phyloP scores from a whole-genome alignment of 2,329 filamentous ascomycete species.

The Thelonectria blattea region DNA sequence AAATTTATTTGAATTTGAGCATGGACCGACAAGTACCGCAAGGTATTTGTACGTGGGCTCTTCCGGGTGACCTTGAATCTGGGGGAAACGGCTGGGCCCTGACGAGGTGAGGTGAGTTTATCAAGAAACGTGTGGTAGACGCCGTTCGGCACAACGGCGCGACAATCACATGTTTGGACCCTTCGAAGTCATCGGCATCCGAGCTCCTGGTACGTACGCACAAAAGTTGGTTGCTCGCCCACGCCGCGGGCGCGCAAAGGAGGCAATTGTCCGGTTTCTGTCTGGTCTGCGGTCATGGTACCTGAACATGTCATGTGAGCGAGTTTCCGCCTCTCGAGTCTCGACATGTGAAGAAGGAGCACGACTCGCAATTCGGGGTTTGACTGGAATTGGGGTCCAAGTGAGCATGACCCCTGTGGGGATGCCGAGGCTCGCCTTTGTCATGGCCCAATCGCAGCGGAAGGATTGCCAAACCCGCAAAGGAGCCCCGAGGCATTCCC shows the following conservation, averaged over 20 bases:
- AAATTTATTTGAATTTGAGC: too few species aligned
- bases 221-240: too few species aligned
- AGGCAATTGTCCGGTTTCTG: too few species aligned
- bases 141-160: conserved; percentile 31
- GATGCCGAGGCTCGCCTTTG: conserved; percentile 32
- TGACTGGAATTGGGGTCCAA: not conserved
- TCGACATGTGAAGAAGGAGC: conserved; percentile 4
- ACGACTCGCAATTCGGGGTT: not conserved
- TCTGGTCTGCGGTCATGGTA: conserved; percentile 7
- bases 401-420: conserved; percentile 19
- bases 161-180: conserved; percentile 33
- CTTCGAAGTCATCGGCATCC: not conserved
- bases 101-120: too few species aligned
- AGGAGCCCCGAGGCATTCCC: not conserved
- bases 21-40: not conserved
- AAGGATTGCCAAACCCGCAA: conserved; percentile 32
- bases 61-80: not conserved
- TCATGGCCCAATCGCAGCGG: conserved; percentile 29
- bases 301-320: not conserved
- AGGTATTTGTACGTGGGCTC: not conserved
- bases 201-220: too few species aligned
- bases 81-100: too few species aligned
- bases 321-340: not conserved
- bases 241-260: too few species aligned
- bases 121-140: conserved; percentile 17